Percentiles rank a stretch among this genome's conserved stretches.
Conservation (phyloP, 495 filamentous ascomycete genomes). For the Penicillium riverlandense region DNA sequence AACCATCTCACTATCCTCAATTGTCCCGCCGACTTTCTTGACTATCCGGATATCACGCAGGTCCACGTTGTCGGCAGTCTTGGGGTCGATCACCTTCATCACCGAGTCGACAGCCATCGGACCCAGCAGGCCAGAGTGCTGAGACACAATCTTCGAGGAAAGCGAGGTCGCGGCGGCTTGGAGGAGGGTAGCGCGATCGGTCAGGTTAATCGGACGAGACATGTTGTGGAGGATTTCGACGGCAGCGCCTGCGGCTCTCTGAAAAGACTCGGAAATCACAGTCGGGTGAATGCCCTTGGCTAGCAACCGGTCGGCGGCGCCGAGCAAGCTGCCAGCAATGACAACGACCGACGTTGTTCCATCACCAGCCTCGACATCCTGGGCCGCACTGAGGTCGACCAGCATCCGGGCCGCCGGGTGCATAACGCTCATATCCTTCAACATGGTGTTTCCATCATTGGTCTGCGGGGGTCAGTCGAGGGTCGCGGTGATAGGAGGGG, state of each 20-base stretch:
- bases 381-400: slow-evolving; percentile 90
- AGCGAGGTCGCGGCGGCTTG: slow-evolving; percentile 96
- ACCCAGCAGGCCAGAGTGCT: slow-evolving; percentile 85
- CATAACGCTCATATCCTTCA: slow-evolving; percentile 97
- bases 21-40: slow-evolving; percentile 97
- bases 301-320: slow-evolving; percentile 84
- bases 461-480: slow-evolving; percentile 46
- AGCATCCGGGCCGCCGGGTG: slow-evolving; percentile 98
- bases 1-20: slow-evolving; percentile 96
- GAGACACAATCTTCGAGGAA: slow-evolving; percentile 96
- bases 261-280: slow-evolving; percentile 95
- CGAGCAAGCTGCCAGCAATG: slow-evolving; percentile 88
- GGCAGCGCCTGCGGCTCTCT: slow-evolving; percentile 80
- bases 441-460: slow-evolving; percentile 98
- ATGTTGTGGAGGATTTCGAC: slow-evolving; percentile 90
- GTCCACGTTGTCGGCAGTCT: slow-evolving; percentile 94
- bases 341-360: slow-evolving; percentile 98
- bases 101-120: slow-evolving; percentile 97
- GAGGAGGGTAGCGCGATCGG: slow-evolving; percentile 81
- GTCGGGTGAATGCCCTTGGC: slow-evolving; percentile 94
- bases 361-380: slow-evolving; percentile 97
- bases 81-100: slow-evolving; percentile 86
- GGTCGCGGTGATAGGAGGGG: slow-evolving; percentile 4
- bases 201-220: slow-evolving; percentile 87
- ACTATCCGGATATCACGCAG: slow-evolving; percentile 91